Evolutionary conservation across 208 protist species (phyloP).

Genomic region (Tritrichomonas foetus): DNA sequence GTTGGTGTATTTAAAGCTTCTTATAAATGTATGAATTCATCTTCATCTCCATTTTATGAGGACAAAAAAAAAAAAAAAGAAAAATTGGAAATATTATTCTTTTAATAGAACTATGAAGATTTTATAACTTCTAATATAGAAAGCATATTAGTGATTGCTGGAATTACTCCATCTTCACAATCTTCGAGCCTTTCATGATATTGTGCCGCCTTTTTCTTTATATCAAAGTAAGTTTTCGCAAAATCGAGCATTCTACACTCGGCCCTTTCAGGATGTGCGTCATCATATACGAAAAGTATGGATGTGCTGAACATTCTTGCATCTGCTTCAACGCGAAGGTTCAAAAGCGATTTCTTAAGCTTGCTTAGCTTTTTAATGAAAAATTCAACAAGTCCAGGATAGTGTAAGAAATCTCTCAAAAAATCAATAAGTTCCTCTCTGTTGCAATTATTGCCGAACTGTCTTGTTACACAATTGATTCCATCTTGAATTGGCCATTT

Average conservation of each 20-base stretch:
- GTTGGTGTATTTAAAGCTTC: too few relatives aligned
- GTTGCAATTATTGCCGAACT: neutral
- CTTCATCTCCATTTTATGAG: too few relatives aligned
- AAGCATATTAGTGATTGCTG: neutral
- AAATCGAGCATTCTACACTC: neutral
- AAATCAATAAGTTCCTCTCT: neutral
- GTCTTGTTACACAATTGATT: neutral
- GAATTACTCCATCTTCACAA: neutral
- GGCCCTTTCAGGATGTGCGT: neutral
- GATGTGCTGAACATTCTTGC: neutral
- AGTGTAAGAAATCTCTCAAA: conserved; percentile 14
- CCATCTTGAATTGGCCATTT: neutral
- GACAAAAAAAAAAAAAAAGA: too few relatives aligned
- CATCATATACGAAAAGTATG: neutral
- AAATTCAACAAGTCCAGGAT: neutral
- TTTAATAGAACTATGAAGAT: too few relatives aligned
- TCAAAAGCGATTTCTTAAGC: neutral
- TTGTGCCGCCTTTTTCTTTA: neutral
- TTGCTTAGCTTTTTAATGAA: conserved; percentile 1
- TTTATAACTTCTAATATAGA: conserved; percentile 9
- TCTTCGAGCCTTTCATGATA: neutral
- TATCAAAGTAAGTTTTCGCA: conserved; percentile 12
- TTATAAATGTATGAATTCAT: too few relatives aligned
- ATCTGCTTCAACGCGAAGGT: neutral
- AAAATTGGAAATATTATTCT: too few relatives aligned